Percentiles rank a stretch among this genome's conserved stretches.
Evolutionary conservation across 163 green algal genomes (phyloP).

Genomic region (Trebouxiophyceae sp.): DNA sequence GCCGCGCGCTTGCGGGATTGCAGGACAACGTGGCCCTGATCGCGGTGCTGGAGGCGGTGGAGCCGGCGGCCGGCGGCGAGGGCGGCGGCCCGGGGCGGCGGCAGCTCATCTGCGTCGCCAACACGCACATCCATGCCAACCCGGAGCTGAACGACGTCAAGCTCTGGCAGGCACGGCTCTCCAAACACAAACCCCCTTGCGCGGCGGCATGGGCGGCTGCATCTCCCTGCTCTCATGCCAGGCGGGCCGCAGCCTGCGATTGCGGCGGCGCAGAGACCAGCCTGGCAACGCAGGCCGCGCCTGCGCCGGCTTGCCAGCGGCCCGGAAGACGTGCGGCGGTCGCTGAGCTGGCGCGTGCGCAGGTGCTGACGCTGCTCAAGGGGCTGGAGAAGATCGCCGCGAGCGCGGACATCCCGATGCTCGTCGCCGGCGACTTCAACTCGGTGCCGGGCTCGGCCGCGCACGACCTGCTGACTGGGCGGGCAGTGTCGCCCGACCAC

Average conservation of each 20-base stretch:
- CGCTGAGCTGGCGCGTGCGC: no score
- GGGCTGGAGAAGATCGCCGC: slow-evolving; percentile 98
- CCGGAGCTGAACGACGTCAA: slow-evolving; percentile 96
- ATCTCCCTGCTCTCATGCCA: neutral
- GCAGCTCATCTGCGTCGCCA: slow-evolving; percentile 97
- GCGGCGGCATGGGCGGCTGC: no score
- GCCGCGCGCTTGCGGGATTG: no score
- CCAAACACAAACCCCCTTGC: neutral
- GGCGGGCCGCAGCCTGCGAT: neutral
- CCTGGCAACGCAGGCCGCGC: no score
- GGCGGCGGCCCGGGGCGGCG: slow-evolving; percentile 30
- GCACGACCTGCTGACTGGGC: slow-evolving; percentile 66
- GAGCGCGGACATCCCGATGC: slow-evolving; percentile 88
- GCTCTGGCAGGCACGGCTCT: slow-evolving; percentile 85
- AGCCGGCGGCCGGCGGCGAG: slow-evolving; percentile 18
- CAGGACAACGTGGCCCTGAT: slow-evolving; percentile 98
- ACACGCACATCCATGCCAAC: slow-evolving; percentile 99
- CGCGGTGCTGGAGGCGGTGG: slow-evolving; percentile 87
- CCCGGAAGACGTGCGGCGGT: no score
- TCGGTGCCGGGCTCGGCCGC: slow-evolving; percentile 73
- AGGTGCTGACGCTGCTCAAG: slow-evolving; percentile 97
- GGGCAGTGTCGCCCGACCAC: neutral
- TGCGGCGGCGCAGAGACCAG: neutral
- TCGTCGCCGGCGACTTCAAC: slow-evolving; percentile 98
- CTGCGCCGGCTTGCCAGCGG: no score